Percentiles rank a stretch among this genome's conserved stretches.
These are phyloP conservation scores for Magnusiomyces magnusii DNA, from an alignment of 1,139 yeast species.

Conservation along the genomic window DNA sequence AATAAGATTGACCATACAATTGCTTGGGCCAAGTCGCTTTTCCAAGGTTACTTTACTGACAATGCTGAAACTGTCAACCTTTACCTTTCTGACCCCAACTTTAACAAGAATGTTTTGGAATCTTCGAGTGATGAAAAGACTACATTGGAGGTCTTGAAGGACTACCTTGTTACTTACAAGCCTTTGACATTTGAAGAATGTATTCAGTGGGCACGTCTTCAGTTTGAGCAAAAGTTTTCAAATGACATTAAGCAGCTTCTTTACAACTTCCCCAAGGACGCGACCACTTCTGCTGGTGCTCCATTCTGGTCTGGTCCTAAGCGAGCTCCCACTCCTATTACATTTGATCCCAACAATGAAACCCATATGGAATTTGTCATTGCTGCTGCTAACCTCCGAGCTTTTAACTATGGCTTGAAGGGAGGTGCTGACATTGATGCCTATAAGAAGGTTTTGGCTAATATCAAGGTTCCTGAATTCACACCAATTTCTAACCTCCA, in stretches of 20 bases:
- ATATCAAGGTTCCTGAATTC: conserved; percentile 56
- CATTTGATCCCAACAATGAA: conserved; percentile 63
- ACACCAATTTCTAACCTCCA: conserved; percentile 66
- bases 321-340: conserved; percentile 84
- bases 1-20: conserved; percentile 97
- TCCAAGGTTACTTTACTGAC: conserved; percentile 89
- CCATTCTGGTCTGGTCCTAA: conserved; percentile 99
- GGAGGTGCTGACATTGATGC: conserved; percentile 40
- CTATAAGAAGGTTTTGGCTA: conserved; percentile 44
- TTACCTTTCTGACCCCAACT: conserved; percentile 86
- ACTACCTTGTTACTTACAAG: conserved; percentile 60
- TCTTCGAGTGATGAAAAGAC: conserved; percentile 90
- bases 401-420: conserved; percentile 76
- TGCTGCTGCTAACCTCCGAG: conserved; percentile 88
- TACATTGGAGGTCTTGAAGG: conserved; percentile 67
- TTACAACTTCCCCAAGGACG: conserved; percentile 85
- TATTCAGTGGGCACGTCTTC: conserved; percentile 87
- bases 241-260: conserved; percentile 84
- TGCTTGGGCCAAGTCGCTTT: conserved; percentile 96
- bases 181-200: conserved; percentile 93
- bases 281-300: conserved; percentile 81
- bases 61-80: conserved; percentile 89
- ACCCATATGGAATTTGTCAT: conserved; percentile 78
- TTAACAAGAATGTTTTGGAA: conserved; percentile 81
- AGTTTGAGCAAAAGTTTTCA: conserved; percentile 76